These are phyloP conservation scores for Fragaria ananassa DNA, from an alignment of 306 rosid species.

Conservation along the genomic window DNA sequence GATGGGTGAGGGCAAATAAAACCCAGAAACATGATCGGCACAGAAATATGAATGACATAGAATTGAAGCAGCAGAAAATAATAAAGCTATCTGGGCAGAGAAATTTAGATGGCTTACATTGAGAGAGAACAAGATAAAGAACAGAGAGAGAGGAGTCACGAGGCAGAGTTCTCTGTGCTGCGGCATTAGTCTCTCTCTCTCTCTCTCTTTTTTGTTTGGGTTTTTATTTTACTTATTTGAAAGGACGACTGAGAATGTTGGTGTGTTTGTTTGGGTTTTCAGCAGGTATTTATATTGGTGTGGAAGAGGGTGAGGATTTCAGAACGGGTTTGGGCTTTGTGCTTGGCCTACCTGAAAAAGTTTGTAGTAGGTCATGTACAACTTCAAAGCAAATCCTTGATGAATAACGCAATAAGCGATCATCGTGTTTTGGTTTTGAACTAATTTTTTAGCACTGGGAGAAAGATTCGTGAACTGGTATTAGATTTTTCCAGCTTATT, in stretches of 20 bases:
- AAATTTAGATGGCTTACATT: slow-evolving; percentile 49
- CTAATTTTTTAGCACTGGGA: too few relatives aligned
- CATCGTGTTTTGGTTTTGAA: too few relatives aligned
- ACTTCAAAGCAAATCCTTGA: background rate
- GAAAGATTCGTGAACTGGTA: background rate
- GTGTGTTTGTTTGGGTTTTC: slow-evolving; percentile 50
- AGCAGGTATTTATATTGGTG: slow-evolving; percentile 50
- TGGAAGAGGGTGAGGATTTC: slow-evolving; percentile 13
- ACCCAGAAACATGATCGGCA: background rate
- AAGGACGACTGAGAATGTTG: slow-evolving; percentile 45
- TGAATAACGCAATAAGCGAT: too few relatives aligned
- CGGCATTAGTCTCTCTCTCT: background rate
- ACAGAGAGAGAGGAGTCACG: slow-evolving; percentile 35
- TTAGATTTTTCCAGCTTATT: background rate
- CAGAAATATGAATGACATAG: background rate
- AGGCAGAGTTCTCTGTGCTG: slow-evolving; percentile 37
- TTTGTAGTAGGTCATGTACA: background rate
- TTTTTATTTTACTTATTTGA: slow-evolving; percentile 7
- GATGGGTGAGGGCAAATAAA: background rate
- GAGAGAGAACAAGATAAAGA: slow-evolving; percentile 61
- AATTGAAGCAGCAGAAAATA: background rate
- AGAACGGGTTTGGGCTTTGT: slow-evolving; percentile 21
- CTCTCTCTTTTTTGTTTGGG: background rate
- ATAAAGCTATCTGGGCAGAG: background rate
- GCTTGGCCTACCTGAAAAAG: background rate